A percentile compares a stretch with the other conserved stretches of the same genome.
These are phyloP conservation scores for Atkinsonella hypoxylon DNA, from an alignment of 2,329 filamentous ascomycete genomes.

Conservation along the genomic window DNA sequence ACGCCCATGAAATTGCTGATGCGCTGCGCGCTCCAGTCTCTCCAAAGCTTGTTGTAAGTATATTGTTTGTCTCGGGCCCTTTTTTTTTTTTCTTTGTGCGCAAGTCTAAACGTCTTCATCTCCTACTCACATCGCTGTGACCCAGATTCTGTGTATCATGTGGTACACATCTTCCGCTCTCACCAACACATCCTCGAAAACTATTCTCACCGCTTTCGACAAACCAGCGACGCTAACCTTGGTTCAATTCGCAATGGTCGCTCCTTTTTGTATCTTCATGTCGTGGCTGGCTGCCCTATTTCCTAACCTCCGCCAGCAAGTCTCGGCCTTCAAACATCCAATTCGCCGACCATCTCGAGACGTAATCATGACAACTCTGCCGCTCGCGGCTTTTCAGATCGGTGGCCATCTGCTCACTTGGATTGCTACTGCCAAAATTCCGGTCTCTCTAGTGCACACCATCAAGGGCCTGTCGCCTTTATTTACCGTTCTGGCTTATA, in stretches of 20 bases:
- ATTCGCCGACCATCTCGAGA: slow-evolving; percentile 72
- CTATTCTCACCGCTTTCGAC: slow-evolving; percentile 82
- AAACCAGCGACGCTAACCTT: slow-evolving; percentile 87
- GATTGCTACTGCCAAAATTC: slow-evolving; percentile 86
- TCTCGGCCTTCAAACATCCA: slow-evolving; percentile 73
- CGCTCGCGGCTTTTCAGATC: slow-evolving; percentile 84
- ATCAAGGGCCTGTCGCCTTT: slow-evolving; percentile 95
- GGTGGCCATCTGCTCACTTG: slow-evolving; percentile 88
- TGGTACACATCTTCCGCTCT: slow-evolving; percentile 96
- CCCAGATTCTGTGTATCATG: slow-evolving; percentile 67
- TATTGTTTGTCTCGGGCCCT: background rate
- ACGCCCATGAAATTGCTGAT: slow-evolving; percentile 86
- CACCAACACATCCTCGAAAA: slow-evolving; percentile 96
- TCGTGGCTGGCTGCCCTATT: slow-evolving; percentile 65
- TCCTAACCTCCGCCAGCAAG: slow-evolving; percentile 53
- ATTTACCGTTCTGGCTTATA: slow-evolving; percentile 89
- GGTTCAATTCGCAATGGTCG: slow-evolving; percentile 88
- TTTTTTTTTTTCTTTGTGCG: background rate
- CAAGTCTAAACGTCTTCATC: background rate
- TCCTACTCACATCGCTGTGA: slow-evolving; percentile 9
- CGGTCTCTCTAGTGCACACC: slow-evolving; percentile 92
- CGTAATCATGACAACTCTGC: slow-evolving; percentile 78
- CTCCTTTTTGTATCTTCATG: slow-evolving; percentile 71
- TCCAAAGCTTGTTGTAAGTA: slow-evolving; percentile 66
- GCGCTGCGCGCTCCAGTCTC: slow-evolving; percentile 85